Conservation (phyloP, 768 basidiomycete species). For the Russula dissimulans region DNA sequence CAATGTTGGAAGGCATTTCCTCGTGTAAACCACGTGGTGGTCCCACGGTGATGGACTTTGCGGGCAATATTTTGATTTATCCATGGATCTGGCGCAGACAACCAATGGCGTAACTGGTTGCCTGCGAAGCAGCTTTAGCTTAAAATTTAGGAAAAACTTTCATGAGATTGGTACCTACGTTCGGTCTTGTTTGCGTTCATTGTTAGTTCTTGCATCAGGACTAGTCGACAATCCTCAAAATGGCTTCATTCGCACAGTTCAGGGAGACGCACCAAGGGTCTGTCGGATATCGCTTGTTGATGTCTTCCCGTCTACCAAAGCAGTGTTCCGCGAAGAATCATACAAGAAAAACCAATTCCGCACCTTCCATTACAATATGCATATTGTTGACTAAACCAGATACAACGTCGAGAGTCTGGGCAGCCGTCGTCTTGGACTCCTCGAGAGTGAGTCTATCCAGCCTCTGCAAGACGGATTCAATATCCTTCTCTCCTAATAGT, state of each 20-base stretch:
- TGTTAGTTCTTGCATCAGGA: not conserved
- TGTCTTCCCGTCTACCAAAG: not conserved
- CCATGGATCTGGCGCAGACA: not conserved
- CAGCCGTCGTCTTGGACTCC: not conserved
- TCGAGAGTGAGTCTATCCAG: not conserved
- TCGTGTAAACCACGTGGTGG: not conserved
- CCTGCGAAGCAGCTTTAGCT: not conserved
- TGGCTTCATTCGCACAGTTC: not conserved
- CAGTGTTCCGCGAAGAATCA: not conserved
- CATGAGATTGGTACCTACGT: not conserved
- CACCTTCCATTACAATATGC: not conserved
- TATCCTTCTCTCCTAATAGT: not conserved
- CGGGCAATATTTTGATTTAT: not conserved
- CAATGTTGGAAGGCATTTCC: not conserved
- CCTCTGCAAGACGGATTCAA: not conserved
- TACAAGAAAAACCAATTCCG: not conserved
- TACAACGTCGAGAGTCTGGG: not conserved
- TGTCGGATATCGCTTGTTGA: not conserved
- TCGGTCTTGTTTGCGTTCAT: not conserved
- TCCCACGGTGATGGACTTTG: not conserved
- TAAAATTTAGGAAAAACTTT: not conserved
- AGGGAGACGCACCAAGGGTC: not conserved
- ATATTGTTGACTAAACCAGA: not conserved
- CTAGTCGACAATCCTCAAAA: not conserved
- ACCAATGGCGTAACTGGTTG: not conserved